phyloP scores from a whole-genome alignment of 73 alveolate genomes.

The Stentor roeselii region DNA sequence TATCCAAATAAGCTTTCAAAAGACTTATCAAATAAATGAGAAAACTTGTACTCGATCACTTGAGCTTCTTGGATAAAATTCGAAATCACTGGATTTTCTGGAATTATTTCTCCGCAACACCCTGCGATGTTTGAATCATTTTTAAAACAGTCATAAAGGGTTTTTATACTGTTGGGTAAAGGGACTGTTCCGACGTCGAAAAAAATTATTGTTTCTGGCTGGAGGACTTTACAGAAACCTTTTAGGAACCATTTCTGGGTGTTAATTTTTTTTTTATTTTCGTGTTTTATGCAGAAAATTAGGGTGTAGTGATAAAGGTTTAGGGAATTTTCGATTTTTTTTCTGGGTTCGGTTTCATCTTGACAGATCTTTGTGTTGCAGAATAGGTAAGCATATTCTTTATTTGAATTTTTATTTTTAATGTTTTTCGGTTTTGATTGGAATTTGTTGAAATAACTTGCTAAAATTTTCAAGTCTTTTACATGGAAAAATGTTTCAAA shows the following conservation, averaged over 20 bases:
- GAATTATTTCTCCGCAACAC: constrained; percentile 26
- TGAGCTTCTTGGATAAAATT: not conserved
- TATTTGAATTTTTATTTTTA: too few species aligned
- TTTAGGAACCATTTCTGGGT: constrained; percentile 46
- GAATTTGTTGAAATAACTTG: too few species aligned
- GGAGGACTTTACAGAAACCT: constrained; percentile 31
- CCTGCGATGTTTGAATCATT: constrained; percentile 19
- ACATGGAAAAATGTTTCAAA: too few species aligned
- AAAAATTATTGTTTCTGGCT: constrained; percentile 40
- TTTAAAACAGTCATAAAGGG: not conserved
- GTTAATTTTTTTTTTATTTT: constrained; percentile 48
- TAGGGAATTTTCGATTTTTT: too few species aligned
- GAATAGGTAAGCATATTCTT: too few species aligned
- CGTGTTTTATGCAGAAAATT: constrained; percentile 46
- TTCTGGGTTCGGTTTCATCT: too few species aligned
- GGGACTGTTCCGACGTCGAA: constrained; percentile 54
- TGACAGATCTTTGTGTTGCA: too few species aligned
- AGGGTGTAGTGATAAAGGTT: too few species aligned
- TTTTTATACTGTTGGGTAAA: not conserved
- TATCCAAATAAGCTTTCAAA: constrained; percentile 21
- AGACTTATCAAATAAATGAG: constrained; percentile 27
- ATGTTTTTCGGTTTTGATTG: too few species aligned
- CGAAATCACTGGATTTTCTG: not conserved
- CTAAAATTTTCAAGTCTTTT: too few species aligned
- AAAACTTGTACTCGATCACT: constrained; percentile 14